Evolutionary conservation across 257 asterid species (phyloP).

Genomic region (Penstemon eatonii): DNA sequence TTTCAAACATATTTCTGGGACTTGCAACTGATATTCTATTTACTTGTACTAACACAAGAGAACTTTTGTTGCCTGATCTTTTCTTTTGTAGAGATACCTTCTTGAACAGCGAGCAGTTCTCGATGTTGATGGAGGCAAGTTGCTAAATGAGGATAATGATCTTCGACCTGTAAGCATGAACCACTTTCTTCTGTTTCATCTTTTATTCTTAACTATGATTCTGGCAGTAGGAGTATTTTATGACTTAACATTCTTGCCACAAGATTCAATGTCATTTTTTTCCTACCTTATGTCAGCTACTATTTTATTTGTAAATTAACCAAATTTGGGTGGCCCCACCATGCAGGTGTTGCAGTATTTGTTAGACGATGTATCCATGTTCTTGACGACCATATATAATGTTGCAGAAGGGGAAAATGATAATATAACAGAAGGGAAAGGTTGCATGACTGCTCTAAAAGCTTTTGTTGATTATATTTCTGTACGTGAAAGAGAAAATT

Average conservation of each 20-base stretch:
- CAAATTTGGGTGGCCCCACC: constrained; percentile 25
- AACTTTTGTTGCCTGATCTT: constrained; percentile 18
- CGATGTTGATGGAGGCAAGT: constrained; percentile 86
- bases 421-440: constrained; percentile 45
- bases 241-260: constrained; percentile 13
- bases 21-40: constrained; percentile 10
- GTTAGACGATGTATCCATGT: constrained; percentile 84
- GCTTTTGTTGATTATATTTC: constrained; percentile 80
- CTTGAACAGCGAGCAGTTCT: constrained; percentile 90
- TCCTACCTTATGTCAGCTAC: constrained; percentile 16
- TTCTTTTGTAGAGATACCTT: constrained; percentile 71
- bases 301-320: constrained; percentile 22
- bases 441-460: constrained; percentile 60
- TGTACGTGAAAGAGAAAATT: constrained; percentile 78
- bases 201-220: constrained; percentile 16
- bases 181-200: constrained; percentile 26
- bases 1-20: constrained; percentile 15
- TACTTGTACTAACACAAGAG: constrained; percentile 21
- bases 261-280: background rate
- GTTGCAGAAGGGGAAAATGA: constrained; percentile 38
- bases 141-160: constrained; percentile 93
- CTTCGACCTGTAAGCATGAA: constrained; percentile 74
- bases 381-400: constrained; percentile 54
- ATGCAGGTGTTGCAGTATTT: constrained; percentile 90
- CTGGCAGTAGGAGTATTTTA: background rate